Evolutionary conservation across 805 yeast species (phyloP), one percentile per base, ranked within the genome.

Genomic region (Zygoascus ofunaensis): DNA sequence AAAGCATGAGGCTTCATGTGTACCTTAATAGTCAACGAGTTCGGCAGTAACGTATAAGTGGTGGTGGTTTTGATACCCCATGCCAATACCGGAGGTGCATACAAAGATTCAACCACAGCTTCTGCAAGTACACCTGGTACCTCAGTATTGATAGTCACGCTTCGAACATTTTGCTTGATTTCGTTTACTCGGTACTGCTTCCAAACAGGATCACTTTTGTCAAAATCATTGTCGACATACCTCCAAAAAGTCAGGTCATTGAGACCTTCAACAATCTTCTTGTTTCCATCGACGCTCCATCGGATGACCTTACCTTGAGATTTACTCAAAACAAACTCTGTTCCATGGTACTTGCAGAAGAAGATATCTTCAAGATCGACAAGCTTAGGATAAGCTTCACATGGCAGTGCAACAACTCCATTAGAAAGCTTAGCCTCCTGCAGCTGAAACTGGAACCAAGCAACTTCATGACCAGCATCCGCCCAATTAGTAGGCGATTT

Each of bases 221-320:
- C 52, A 20, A 46, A 52, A 41, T 64, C 66, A 44, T 64, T 64
- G 38, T 53, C 56, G 19, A 56, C 54, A 2, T 61, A 53, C 45
- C 69, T 50, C 63, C 62, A 63, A 44, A 62, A 62, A n/a, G 49
- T 34, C 22, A 49, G 39, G 34, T 37, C 8, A 30, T 46, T 46
- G 18, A 12, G 10, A 3, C 50, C 50, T 2, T 26, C 38, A 20
- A 35, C 34, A 35, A 50, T 37, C 14, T 37, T 30, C 5, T 46
- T 40, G 19, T 34, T 21, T 34, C 45, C 49, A 24, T 37, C 36
- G 4, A 35, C 39, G 3, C 33, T 14, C 46, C 49, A 49, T 4
- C 39, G n/a, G 4, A n/a, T n/a, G 14, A 50, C 18, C 12, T 30
- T 18, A 3, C 53, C 51, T 3, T 28, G 22, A 5, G 26, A 26